A percentile compares a stretch with the other conserved stretches of the same genome.
These are phyloP conservation scores for Phytophthora podocarpi DNA, from an alignment of 352 stramenopile genomes.

Conservation along the genomic window DNA sequence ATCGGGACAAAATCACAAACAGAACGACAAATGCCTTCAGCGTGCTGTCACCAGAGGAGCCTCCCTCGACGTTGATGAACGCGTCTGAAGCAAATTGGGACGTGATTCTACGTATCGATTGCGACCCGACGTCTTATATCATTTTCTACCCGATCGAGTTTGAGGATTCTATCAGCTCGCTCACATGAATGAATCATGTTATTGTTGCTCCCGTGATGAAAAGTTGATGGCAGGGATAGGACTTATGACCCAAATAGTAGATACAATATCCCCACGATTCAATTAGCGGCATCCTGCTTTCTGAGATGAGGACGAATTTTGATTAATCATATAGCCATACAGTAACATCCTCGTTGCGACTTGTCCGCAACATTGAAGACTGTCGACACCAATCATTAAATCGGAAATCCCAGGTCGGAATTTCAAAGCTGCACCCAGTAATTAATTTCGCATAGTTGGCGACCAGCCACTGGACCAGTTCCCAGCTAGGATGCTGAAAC, in stretches of 20 bases:
- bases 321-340: conserved; percentile 7
- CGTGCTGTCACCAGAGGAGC: conserved; percentile 1
- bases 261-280: too few relatives aligned
- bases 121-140: too few relatives aligned
- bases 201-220: too few relatives aligned
- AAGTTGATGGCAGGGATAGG: too few relatives aligned
- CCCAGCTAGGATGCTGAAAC: conserved; percentile 11
- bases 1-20: conserved; percentile 5
- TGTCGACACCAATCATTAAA: conserved; percentile 35
- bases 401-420: conserved; percentile 23
- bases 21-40: neutral
- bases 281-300: too few relatives aligned
- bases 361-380: conserved; percentile 4
- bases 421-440: conserved; percentile 13
- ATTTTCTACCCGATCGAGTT: conserved; percentile 16
- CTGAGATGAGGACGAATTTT: too few relatives aligned
- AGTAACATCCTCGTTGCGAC: conserved; percentile 11
- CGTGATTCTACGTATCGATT: conserved; percentile 13
- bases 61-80: conserved; percentile 16
- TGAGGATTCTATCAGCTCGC: conserved; percentile 7
- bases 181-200: too few relatives aligned
- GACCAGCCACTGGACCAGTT: conserved; percentile 21
- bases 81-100: conserved; percentile 5
- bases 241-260: too few relatives aligned
- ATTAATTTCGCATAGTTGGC: conserved; percentile 11